Evolutionary conservation across 305 asterid genomes (phyloP).

Genomic region (Fraxinus floribunda): DNA sequence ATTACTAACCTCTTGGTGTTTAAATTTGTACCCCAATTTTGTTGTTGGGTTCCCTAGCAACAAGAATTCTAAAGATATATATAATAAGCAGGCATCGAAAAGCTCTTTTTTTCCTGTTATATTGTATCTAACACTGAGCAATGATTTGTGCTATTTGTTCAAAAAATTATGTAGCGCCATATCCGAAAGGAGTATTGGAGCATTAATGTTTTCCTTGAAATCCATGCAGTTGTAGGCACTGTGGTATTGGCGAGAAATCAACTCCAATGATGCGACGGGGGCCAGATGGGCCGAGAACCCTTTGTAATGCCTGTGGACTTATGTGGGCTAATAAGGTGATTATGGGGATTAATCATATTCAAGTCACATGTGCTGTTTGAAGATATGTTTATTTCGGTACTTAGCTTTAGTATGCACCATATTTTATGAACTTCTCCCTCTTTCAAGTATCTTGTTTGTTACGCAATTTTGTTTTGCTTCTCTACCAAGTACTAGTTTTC

Average conservation of each 20-base stretch:
- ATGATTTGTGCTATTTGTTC: background rate
- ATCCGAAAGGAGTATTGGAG: background rate
- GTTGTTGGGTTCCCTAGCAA: background rate
- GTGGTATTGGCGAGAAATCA: constrained; percentile 62
- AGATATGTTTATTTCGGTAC: background rate
- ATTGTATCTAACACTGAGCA: background rate
- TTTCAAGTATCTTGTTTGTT: background rate
- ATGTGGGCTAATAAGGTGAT: constrained; percentile 89
- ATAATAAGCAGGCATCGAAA: background rate
- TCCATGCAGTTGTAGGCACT: constrained; percentile 58
- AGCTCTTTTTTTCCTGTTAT: background rate
- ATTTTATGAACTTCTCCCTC: background rate
- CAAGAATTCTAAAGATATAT: background rate
- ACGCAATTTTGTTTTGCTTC: constrained; percentile 13
- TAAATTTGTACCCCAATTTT: background rate
- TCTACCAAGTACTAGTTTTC: background rate
- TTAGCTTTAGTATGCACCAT: constrained; percentile 4
- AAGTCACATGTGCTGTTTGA: background rate
- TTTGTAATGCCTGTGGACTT: constrained; percentile 83
- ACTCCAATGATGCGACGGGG: constrained; percentile 94
- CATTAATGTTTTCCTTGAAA: constrained; percentile 5
- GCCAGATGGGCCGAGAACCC: constrained; percentile 82
- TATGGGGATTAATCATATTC: constrained; percentile 3
- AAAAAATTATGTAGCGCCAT: background rate
- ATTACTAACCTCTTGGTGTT: background rate